phyloP scores from a whole-genome alignment of 1,284 basidiomycete species.

The Cronartium quercuum region DNA sequence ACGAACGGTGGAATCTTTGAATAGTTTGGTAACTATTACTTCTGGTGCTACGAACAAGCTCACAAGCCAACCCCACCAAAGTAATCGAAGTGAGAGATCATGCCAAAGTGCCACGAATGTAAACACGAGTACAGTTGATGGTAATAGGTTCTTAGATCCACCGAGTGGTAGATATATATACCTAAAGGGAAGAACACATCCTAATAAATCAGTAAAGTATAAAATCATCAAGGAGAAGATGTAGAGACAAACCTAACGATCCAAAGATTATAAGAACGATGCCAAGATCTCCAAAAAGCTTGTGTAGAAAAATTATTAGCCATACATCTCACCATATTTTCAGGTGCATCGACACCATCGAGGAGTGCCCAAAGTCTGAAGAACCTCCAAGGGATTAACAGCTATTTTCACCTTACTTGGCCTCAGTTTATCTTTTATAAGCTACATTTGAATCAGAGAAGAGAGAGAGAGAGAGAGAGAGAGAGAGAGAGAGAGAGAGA shows the following conservation, averaged over 20 bases:
- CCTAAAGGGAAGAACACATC: conserved; percentile 52
- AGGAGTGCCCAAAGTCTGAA: conserved; percentile 90
- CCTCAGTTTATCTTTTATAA: neutral
- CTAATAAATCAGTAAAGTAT: conserved; percentile 8
- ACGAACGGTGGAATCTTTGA: conserved; percentile 63
- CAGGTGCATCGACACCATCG: conserved; percentile 86
- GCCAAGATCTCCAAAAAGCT: conserved; percentile 96
- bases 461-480: neutral
- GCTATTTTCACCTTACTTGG: conserved; percentile 58
- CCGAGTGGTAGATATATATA: conserved; percentile 95
- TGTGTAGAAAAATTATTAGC: conserved; percentile 93
- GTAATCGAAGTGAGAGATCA: conserved; percentile 76
- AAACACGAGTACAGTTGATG: conserved; percentile 76
- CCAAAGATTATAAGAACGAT: conserved; percentile 95
- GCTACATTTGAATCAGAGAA: conserved; percentile 2
- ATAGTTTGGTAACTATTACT: conserved; percentile 58
- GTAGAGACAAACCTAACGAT: conserved; percentile 62
- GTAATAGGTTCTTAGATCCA: conserved; percentile 60
- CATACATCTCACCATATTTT: conserved; percentile 98
- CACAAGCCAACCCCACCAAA: conserved; percentile 96
- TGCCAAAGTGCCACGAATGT: conserved; percentile 99
- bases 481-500: conserved; percentile 2
- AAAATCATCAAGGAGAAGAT: conserved; percentile 19
- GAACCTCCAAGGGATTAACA: conserved; percentile 95
- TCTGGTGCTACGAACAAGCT: conserved; percentile 87